Conservation (phyloP, 2,329 filamentous ascomycete species). For the Gnomoniopsis sp. region DNA sequence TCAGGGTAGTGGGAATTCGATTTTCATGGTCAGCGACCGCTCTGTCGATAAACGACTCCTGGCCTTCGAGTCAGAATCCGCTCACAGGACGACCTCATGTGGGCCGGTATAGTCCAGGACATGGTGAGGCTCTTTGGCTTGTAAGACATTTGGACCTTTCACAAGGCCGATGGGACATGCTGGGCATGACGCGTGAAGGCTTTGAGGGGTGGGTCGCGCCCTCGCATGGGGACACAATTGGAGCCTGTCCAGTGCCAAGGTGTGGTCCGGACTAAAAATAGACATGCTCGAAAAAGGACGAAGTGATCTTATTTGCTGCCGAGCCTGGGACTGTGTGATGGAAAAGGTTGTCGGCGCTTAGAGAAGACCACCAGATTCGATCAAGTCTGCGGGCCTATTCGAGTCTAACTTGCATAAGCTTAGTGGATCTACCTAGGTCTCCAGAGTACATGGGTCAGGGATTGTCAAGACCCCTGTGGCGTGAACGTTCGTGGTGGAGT, state of each 20-base stretch:
- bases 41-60: too few relatives aligned
- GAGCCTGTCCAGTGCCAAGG: slow-evolving; percentile 7
- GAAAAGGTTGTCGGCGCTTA: slow-evolving; percentile 6
- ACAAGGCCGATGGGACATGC: background rate
- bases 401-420: background rate
- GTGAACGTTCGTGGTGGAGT: too few relatives aligned
- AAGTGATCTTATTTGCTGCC: background rate
- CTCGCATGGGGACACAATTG: background rate
- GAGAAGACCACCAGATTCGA: slow-evolving; percentile 1
- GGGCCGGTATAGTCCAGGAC: background rate
- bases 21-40: too few relatives aligned
- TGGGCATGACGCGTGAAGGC: background rate
- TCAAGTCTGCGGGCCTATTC: background rate
- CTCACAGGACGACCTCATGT: background rate
- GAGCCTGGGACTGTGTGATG: background rate
- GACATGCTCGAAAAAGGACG: background rate
- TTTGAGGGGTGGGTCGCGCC: background rate
- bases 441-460: background rate
- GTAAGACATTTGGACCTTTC: background rate
- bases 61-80: too few relatives aligned
- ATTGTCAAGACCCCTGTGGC: background rate
- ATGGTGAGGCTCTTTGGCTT: background rate
- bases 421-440: background rate
- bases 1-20: too few relatives aligned
- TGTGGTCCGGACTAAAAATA: background rate